Percentiles rank a stretch among this genome's conserved stretches.
Conservation (phyloP, 2,329 filamentous ascomycete genomes). For the Trichoderma citrinoviride region DNA sequence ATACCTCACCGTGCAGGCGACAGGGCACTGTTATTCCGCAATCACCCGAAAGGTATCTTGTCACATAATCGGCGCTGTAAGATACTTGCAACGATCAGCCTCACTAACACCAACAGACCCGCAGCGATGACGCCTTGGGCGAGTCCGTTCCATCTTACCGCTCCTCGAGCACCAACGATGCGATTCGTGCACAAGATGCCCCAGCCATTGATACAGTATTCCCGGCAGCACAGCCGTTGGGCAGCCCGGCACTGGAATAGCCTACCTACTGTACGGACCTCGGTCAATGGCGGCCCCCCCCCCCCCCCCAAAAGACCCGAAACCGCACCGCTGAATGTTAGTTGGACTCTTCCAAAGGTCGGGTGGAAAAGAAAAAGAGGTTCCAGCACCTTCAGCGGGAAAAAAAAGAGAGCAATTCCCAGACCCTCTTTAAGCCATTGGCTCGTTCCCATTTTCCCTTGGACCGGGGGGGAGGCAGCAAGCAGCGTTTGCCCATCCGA, state of each 20-base stretch:
- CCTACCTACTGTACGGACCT: conserved; percentile 1
- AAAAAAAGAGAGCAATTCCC: background rate
- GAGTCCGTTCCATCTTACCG: conserved; percentile 1
- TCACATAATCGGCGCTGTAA: fast-evolving
- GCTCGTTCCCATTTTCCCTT: background rate
- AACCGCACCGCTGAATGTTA: background rate
- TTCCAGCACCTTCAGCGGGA: too few species aligned
- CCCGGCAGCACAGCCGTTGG: conserved; percentile 12
- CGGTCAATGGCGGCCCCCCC: conserved; percentile 1
- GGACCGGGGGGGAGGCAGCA: background rate
- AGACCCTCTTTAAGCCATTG: background rate
- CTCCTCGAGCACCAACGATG: background rate
- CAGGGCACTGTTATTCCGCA: background rate
- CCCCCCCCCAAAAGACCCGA: conserved; percentile 6
- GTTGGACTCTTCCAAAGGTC: background rate
- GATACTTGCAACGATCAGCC: background rate
- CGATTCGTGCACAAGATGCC: background rate
- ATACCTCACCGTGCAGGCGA: background rate
- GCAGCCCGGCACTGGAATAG: conserved; percentile 2
- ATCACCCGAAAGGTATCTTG: background rate
- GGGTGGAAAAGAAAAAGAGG: background rate
- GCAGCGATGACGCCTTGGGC: background rate
- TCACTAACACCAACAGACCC: conserved; percentile 12
- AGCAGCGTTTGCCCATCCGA: background rate
- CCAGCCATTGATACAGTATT: background rate